Percentiles rank a stretch among this genome's conserved stretches.
Evolutionary conservation across 2,329 filamentous ascomycete genomes (phyloP).

Genomic region (Epicoccum nigrum): DNA sequence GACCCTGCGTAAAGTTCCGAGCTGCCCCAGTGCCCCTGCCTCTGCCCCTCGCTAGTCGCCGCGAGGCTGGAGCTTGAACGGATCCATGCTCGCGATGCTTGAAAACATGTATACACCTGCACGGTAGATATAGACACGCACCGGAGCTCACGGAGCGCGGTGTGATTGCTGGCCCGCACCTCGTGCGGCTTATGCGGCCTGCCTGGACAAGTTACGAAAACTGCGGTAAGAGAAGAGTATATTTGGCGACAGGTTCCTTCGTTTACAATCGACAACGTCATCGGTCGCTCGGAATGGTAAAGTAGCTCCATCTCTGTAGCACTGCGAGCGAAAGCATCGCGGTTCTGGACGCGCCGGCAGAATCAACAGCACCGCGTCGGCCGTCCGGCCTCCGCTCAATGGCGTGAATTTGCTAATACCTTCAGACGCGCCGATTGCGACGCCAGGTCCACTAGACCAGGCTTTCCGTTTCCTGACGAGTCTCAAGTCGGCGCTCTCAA

Average conservation of each 20-base stretch:
- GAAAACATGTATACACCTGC: neutral
- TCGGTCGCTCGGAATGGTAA: constrained; percentile 45
- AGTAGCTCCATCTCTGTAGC: constrained; percentile 38
- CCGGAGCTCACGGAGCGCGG: neutral
- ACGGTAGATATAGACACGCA: neutral
- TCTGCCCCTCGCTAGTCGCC: constrained; percentile 9
- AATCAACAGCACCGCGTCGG: constrained; percentile 27
- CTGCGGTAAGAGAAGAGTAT: too few species aligned
- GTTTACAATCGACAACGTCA: constrained; percentile 39
- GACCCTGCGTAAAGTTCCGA: constrained; percentile 3
- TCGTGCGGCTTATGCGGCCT: neutral
- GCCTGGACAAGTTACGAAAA: too few species aligned
- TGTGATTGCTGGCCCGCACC: neutral
- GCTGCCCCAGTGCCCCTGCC: too few species aligned
- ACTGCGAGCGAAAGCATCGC: constrained; percentile 40
- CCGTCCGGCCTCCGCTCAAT: constrained; percentile 7
- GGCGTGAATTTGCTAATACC: constrained; percentile 6
- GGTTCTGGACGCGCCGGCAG: constrained; percentile 30
- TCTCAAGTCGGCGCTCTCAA: constrained; percentile 9
- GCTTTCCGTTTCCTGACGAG: constrained; percentile 1
- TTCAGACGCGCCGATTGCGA: constrained; percentile 6
- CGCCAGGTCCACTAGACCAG: neutral
- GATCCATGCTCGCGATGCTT: neutral
- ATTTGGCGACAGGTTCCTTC: too few species aligned
- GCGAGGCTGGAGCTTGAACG: neutral